Evolutionary conservation across 2,329 filamentous ascomycete genomes (phyloP), one percentile per base, ranked within the genome.

Genomic region (Penicillium hesseltinei): DNA sequence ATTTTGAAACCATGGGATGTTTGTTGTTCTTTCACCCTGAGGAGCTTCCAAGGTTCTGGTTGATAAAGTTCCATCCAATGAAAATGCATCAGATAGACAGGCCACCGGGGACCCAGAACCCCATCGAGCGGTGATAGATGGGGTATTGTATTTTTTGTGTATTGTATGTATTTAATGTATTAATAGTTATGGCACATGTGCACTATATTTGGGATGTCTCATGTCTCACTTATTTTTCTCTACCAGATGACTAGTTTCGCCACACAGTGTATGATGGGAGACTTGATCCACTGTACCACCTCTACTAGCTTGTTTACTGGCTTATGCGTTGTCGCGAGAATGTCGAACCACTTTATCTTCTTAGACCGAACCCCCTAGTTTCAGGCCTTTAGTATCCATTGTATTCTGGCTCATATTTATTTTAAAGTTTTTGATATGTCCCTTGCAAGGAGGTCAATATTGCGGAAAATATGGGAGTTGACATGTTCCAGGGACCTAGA

Each of bases 181-280:
- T 38, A n/a, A 33, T 48, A 33, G 35, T 48, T 48, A 53, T 13
- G 23, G 29, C 35, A 15, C 25, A 29, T 27, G 42, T 33, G 40
- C n/a, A 39, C 54, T 57, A 57, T 57, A 53, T 53, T 53, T 57
- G 54, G 54, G 49, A 53, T 57, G 54, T 56, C 54, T 56, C 54
- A 56, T 35, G 33, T 35, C 36, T 39, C 49, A 46, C 54, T 13
- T 31, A 17, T 35, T 38, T 51, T 51, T 52, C 9, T 27, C 33
- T 27, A 17, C 27, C 54, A 36, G 49, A 57, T 57, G 54, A 53
- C 46, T 38, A 42, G 29, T 31, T 57, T 51, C 7, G 54, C 54
- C 54, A 57, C 54, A 39, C 7, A 27, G n/a, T 27, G 38, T 54
- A 25, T 51, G 39, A 27, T 55, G 31, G 43, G 40, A 48, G 25